Evolutionary conservation across 495 filamentous ascomycete species (phyloP).

Genomic region (Podospora comata): DNA sequence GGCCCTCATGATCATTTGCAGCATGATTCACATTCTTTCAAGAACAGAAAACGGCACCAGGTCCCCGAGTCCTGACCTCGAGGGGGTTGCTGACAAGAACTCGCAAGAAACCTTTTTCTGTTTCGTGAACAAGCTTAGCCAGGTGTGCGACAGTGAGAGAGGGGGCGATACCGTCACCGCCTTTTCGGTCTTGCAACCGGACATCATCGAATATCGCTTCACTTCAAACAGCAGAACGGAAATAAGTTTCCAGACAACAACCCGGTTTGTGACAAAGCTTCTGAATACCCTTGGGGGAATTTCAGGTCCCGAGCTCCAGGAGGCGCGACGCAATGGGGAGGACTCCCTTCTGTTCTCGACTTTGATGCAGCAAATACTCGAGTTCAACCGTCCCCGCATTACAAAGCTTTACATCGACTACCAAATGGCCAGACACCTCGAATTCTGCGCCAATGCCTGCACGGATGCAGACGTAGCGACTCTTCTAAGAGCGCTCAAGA

Average conservation of each 20-base stretch:
- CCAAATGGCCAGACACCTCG: background rate
- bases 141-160: conserved; percentile 27
- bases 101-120: conserved; percentile 16
- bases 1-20: too few relatives aligned
- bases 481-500: too few relatives aligned
- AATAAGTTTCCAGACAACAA: too few relatives aligned
- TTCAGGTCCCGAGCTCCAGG: too few relatives aligned
- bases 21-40: too few relatives aligned
- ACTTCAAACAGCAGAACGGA: conserved; percentile 23
- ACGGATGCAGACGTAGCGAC: background rate
- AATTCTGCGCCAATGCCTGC: conserved; percentile 15
- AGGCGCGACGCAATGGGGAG: conserved; percentile 15
- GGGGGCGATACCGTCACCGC: conserved; percentile 24
- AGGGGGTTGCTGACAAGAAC: background rate
- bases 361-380: conserved; percentile 14
- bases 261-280: background rate
- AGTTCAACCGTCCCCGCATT: conserved; percentile 20
- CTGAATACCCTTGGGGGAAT: too few relatives aligned
- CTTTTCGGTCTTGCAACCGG: conserved; percentile 21
- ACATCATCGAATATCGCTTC: conserved; percentile 27
- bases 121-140: conserved; percentile 31
- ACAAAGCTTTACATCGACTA: background rate
- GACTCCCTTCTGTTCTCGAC: background rate
- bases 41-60: too few relatives aligned
- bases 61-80: too few relatives aligned